phyloP scores from a whole-genome alignment of 1,284 basidiomycete species.

The Apiotrichum sp. region DNA sequence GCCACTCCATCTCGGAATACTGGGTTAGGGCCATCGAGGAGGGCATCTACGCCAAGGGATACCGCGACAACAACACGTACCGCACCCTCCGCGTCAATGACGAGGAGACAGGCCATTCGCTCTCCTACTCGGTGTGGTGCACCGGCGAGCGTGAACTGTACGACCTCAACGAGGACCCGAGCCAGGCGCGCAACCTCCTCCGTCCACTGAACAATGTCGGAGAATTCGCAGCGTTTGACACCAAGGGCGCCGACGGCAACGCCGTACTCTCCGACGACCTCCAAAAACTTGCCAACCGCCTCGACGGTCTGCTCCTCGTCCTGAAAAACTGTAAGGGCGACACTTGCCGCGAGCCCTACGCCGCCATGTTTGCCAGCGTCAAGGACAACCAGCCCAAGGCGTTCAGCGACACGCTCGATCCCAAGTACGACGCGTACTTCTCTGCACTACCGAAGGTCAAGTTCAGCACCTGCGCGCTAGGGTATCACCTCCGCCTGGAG shows the following conservation, averaged over 20 bases:
- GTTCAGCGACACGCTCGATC: constrained; percentile 21
- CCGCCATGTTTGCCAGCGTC: constrained; percentile 21
- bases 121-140: constrained; percentile 38
- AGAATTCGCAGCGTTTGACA: constrained; percentile 13
- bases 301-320: constrained; percentile 35
- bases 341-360: constrained; percentile 26
- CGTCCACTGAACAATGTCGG: constrained; percentile 18
- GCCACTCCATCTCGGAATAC: constrained; percentile 31
- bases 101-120: constrained; percentile 7
- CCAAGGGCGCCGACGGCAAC: neutral
- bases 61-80: constrained; percentile 28
- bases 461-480: constrained; percentile 24
- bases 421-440: constrained; percentile 28
- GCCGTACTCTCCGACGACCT: neutral
- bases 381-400: neutral
- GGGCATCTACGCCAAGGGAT: constrained; percentile 24
- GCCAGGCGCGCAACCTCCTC: constrained; percentile 32
- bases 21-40: constrained; percentile 32
- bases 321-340: constrained; percentile 35
- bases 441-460: constrained; percentile 25
- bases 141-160: constrained; percentile 41
- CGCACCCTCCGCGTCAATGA: constrained; percentile 32
- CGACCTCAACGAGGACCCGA: constrained; percentile 28
- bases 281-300: constrained; percentile 12
- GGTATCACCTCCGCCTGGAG: constrained; percentile 21